Evolutionary conservation across 73 alveolate genomes (phyloP).

Genomic region (Strombidium stylifer): DNA sequence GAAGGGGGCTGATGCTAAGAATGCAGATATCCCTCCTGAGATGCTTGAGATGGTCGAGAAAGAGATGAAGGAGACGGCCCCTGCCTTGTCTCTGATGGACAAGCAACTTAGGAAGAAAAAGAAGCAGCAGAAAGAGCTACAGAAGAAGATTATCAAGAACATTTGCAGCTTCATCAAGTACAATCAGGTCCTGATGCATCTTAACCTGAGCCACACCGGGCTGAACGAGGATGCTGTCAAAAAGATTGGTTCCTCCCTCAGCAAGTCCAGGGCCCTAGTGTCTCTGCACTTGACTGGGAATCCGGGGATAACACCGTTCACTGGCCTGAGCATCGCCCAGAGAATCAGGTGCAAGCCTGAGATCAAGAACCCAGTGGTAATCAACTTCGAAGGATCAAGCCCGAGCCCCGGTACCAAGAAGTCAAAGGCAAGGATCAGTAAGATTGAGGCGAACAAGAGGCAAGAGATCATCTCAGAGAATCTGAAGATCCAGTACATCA

Average conservation of each 20-base stretch:
- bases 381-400: constrained; percentile 12
- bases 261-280: constrained; percentile 15
- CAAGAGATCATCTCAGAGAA: neutral
- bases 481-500: constrained; percentile 11
- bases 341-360: constrained; percentile 22
- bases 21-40: too few relatives aligned
- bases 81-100: too few relatives aligned
- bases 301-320: constrained; percentile 17
- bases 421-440: neutral
- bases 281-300: constrained; percentile 36
- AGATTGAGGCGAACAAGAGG: neutral
- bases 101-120: constrained; percentile 8
- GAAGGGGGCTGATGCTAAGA: too few relatives aligned
- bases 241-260: constrained; percentile 30
- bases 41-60: too few relatives aligned
- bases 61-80: too few relatives aligned
- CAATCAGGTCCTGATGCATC: constrained; percentile 21
- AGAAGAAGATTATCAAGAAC: neutral
- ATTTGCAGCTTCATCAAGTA: constrained; percentile 26
- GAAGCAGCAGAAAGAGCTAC: neutral
- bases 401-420: neutral
- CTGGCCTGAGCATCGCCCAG: neutral
- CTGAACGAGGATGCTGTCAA: constrained; percentile 7
- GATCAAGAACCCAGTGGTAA: neutral
- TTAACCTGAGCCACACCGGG: constrained; percentile 28